These are phyloP conservation scores for Cardamine chenopodiifolia DNA, from an alignment of 345 rosid genomes.

Conservation along the genomic window DNA sequence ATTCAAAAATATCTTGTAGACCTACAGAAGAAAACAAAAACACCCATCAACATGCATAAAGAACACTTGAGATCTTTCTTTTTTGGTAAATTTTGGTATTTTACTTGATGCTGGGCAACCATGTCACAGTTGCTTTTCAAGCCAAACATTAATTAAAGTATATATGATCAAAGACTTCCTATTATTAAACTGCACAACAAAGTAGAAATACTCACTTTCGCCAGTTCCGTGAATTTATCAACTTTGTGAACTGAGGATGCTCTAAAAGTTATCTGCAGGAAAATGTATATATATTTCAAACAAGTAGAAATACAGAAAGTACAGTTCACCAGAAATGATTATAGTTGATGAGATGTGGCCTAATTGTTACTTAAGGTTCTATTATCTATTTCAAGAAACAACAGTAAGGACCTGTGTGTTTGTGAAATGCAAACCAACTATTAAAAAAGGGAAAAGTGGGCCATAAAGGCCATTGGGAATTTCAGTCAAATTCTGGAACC, in stretches of 20 bases:
- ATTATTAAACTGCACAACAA: conserved; percentile 3
- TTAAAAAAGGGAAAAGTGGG: conserved; percentile 67
- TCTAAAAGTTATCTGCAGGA: conserved; percentile 61
- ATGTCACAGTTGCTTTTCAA: neutral
- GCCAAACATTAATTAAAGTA: neutral
- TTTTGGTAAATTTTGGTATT: neutral
- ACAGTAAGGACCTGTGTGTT: conserved; percentile 70
- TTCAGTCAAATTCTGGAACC: conserved; percentile 94
- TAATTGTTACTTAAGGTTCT: neutral
- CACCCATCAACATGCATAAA: conserved; percentile 22
- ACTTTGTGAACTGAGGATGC: conserved; percentile 49
- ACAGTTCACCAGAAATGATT: conserved; percentile 17
- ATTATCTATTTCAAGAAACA: conserved; percentile 9
- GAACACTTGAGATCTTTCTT: neutral
- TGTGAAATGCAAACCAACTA: conserved; percentile 74
- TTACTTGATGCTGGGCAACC: neutral
- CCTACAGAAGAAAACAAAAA: conserved; percentile 56
- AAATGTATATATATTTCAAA: conserved; percentile 2
- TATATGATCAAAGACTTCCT: conserved; percentile 8
- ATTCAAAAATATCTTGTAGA: conserved; percentile 60
- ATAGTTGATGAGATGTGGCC: conserved; percentile 2
- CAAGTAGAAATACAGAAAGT: neutral
- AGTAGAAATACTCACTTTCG: conserved; percentile 57
- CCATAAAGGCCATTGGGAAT: conserved; percentile 65
- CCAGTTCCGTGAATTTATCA: conserved; percentile 48